Evolutionary conservation across 2,329 filamentous ascomycete genomes (phyloP).

Genomic region (Aspergillus neotritici): DNA sequence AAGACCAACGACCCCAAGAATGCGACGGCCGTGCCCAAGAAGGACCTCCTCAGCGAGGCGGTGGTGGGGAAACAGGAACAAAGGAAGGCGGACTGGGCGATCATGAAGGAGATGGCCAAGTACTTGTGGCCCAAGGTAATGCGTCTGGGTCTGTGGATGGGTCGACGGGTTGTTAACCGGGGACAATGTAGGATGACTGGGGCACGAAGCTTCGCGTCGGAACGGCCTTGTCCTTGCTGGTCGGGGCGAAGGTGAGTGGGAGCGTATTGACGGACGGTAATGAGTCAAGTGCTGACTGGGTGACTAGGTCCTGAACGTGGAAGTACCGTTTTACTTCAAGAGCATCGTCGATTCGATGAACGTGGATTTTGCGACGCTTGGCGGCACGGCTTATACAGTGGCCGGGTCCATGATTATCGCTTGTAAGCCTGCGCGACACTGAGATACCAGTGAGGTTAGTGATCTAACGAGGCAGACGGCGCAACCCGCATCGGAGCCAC

Average conservation of each 20-base stretch:
- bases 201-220: conserved; percentile 80
- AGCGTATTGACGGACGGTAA: not conserved
- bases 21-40: conserved; percentile 36
- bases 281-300: conserved; percentile 11
- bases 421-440: conserved; percentile 46
- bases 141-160: not conserved
- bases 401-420: conserved; percentile 90
- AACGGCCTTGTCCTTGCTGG: conserved; percentile 72
- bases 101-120: conserved; percentile 94
- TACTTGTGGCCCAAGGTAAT: conserved; percentile 86
- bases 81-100: conserved; percentile 94
- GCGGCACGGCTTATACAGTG: conserved; percentile 83
- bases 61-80: conserved; percentile 73
- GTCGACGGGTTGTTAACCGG: conserved; percentile 13
- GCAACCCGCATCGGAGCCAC: conserved; percentile 81
- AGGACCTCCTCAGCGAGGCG: conserved; percentile 60
- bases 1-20: conserved; percentile 19
- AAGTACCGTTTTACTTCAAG: conserved; percentile 99
- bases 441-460: not conserved
- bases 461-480: conserved; percentile 54
- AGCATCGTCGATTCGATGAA: conserved; percentile 98
- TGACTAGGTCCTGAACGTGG: conserved; percentile 72
- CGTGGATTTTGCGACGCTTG: conserved; percentile 76
- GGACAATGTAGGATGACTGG: conserved; percentile 54
- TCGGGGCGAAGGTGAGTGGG: conserved; percentile 72